Base-by-base conservation (phyloP, 352 stramenopile species). In the Phytophthora ramorum region DNA sequence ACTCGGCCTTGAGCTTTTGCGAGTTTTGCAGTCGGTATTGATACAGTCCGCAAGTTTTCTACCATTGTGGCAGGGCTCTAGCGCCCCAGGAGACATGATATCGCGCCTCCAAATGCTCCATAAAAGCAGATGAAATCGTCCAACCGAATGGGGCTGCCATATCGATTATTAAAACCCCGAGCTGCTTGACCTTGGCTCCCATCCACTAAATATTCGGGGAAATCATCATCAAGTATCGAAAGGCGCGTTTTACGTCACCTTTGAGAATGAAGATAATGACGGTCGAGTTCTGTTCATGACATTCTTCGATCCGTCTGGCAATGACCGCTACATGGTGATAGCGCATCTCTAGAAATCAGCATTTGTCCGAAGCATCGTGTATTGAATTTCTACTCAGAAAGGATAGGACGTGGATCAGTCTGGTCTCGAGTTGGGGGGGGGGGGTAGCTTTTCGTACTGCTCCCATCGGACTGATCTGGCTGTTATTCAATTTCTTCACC, bases 1-100 rank as follows among this genome's bases (percentile, higher is more conserved):
- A 61, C 41, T 5, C 41, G 53, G 13, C 4, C 3, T 26, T 28
- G 17, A 19, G 53, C 41, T 24, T 61, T 61, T 1, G 14, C 2
- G 1, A 56, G 13, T 13, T 63, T 56, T n/a, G 20, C 10, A 7
- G 9, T 34, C 12, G 56, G 56, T 45, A 63, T 56, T 2, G 45
- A 43, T 4, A 63, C 56, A 14, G 45, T 61, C 5, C 32, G 17
- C 5, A 28, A 28, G 24, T 2, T 28, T 28, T 28, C 24, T 28
- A 4, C 4, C 24, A 28, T 28, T 28, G 24, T 28, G 24, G 24
- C 24, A 28, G 30, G 30, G 30, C 7, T 37, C 30, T 37, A 3
- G 30, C 30, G 30, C 30, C 30, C 30, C 30, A 37, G 7, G 1
- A 37, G 30, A 3, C 30, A 37, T 1, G 30, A 37, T 37, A 37